These are phyloP conservation scores for Ramalina intermedia DNA, from an alignment of 495 filamentous ascomycete species.

Conservation along the genomic window DNA sequence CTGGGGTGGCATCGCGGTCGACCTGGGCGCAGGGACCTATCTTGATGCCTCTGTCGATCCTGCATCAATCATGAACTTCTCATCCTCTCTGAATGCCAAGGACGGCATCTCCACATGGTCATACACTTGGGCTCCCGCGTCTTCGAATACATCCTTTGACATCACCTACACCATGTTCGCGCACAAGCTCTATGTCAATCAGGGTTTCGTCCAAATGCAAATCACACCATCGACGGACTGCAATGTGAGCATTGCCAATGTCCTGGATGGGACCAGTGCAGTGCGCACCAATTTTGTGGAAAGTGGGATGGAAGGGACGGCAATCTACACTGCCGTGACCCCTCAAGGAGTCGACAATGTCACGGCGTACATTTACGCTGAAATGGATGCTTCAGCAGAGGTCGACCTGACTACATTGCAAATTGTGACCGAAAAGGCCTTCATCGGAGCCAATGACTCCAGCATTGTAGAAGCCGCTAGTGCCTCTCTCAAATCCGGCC, in stretches of 20 bases:
- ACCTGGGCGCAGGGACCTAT: conserved; percentile 39
- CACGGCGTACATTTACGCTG: conserved; percentile 43
- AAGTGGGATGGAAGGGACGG: conserved; percentile 31
- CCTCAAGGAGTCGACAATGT: conserved; percentile 41
- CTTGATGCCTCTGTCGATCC: conserved; percentile 47
- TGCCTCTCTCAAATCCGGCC: conserved; percentile 33
- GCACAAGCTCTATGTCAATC: conserved; percentile 47
- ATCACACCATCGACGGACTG: conserved; percentile 32
- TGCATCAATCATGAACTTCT: conserved; percentile 42
- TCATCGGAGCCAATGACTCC: conserved; percentile 40
- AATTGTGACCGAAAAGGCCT: conserved; percentile 28
- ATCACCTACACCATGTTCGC: conserved; percentile 46
- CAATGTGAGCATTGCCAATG: conserved; percentile 40
- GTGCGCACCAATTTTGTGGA: conserved; percentile 41
- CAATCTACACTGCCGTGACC: conserved; percentile 42
- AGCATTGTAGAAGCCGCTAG: conserved; percentile 42
- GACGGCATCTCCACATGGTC: conserved; percentile 47
- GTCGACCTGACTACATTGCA: conserved; percentile 33
- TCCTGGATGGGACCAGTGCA: conserved; percentile 43
- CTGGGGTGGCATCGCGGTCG: conserved; percentile 46
- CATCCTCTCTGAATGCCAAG: conserved; percentile 47
- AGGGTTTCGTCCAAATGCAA: conserved; percentile 45
- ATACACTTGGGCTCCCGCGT: conserved; percentile 50
- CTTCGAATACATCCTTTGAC: conserved; percentile 32
- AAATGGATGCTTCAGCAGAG: conserved; percentile 28